These are phyloP conservation scores for Mycena galopus DNA, from an alignment of 768 basidiomycete genomes.

Conservation along the genomic window DNA sequence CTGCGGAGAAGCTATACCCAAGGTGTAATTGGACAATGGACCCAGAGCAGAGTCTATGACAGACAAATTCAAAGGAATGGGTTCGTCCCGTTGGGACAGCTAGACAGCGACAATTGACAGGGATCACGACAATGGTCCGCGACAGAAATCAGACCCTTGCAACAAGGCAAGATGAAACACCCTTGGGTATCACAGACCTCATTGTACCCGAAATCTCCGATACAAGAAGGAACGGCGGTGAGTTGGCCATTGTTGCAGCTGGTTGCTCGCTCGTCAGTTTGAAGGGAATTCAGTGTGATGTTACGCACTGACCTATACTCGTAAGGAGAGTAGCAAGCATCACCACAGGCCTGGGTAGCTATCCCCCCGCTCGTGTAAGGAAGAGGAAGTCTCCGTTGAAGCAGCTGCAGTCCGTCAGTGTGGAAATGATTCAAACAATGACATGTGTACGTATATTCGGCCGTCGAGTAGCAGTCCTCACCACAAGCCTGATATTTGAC, in stretches of 20 bases:
- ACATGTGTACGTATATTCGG: neutral
- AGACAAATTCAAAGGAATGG: no score
- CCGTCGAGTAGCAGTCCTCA: neutral
- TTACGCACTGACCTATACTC: neutral
- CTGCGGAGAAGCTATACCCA: no score
- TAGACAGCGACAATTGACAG: no score
- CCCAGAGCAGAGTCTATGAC: no score
- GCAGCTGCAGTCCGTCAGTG: neutral
- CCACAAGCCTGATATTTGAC: neutral
- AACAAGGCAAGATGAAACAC: no score
- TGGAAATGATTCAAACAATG: no score
- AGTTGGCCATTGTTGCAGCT: slow-evolving; percentile 1
- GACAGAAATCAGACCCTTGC: no score
- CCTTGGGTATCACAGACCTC: no score
- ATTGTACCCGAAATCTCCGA: no score
- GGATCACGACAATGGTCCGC: no score
- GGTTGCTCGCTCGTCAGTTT: neutral
- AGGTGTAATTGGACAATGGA: no score
- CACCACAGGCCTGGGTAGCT: neutral
- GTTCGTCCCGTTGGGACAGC: no score
- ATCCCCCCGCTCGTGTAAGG: neutral
- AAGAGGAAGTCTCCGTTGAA: slow-evolving; percentile 2
- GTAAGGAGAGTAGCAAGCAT: neutral
- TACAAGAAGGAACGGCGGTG: neutral
- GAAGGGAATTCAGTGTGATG: neutral